Percentiles rank a stretch among this genome's conserved stretches.
phyloP scores from a whole-genome alignment of 1,284 basidiomycete genomes.

The Peniophora sp. region DNA sequence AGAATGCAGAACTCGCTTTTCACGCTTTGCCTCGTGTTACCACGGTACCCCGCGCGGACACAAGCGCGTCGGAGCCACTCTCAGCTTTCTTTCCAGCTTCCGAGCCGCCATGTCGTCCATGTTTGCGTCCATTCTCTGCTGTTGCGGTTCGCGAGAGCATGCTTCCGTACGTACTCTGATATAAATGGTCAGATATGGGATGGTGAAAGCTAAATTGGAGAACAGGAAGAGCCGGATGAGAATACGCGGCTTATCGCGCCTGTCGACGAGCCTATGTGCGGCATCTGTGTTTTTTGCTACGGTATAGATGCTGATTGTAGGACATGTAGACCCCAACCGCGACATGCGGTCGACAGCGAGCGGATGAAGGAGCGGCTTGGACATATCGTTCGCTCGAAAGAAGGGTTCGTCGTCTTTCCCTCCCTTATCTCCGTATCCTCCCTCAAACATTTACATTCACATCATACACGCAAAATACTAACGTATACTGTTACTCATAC shows the following conservation, averaged over 20 bases:
- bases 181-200: neutral
- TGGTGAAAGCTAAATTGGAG: neutral
- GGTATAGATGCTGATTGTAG: neutral
- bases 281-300: conserved; percentile 8
- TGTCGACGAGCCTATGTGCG: conserved; percentile 15
- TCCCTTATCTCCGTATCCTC: conserved; percentile 1
- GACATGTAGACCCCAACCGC: conserved; percentile 9
- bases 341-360: conserved; percentile 36
- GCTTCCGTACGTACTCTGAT: conserved; percentile 8
- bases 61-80: too few species aligned
- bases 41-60: too few species aligned
- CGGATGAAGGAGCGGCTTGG: conserved; percentile 46
- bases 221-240: conserved; percentile 20
- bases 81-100: too few species aligned
- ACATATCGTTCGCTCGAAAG: conserved; percentile 53
- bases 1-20: too few species aligned
- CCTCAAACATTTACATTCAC: conserved; percentile 5
- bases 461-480: too few species aligned
- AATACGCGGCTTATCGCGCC: conserved; percentile 22
- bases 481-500: too few species aligned
- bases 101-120: neutral
- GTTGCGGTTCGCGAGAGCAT: conserved; percentile 11
- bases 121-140: conserved; percentile 14
- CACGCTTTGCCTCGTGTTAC: too few species aligned
- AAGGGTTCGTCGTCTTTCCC: conserved; percentile 36